phyloP scores from a whole-genome alignment of 306 rosid species.

The Cucumis cinereus region DNA sequence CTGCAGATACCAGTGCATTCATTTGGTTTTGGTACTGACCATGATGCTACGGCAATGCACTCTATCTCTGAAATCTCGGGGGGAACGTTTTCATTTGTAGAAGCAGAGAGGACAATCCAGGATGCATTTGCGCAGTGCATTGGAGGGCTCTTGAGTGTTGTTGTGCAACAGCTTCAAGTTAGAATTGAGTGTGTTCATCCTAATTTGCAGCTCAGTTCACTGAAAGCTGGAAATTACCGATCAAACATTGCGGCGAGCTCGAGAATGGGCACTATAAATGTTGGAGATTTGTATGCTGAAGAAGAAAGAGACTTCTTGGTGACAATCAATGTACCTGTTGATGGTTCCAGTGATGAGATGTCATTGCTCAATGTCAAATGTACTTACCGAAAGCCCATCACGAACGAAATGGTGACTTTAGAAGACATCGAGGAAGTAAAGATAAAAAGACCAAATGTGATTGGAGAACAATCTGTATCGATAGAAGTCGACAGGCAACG shows the following conservation, averaged over 20 bases:
- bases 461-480: background rate
- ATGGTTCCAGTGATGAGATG: background rate
- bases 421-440: constrained; percentile 5
- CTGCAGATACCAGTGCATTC: constrained; percentile 12
- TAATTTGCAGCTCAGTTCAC: constrained; percentile 2
- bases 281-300: constrained; percentile 16
- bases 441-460: background rate
- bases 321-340: constrained; percentile 1
- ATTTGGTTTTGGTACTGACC: constrained; percentile 12
- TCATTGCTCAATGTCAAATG: constrained; percentile 4
- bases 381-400: constrained; percentile 1
- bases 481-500: constrained; percentile 14
- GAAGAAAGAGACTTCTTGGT: constrained; percentile 15
- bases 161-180: constrained; percentile 7
- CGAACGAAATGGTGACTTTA: constrained; percentile 1
- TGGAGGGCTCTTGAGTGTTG: constrained; percentile 13
- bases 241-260: background rate
- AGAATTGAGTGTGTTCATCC: constrained; percentile 11
- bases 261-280: constrained; percentile 3
- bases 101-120: constrained; percentile 8
- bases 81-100: constrained; percentile 13
- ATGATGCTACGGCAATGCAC: constrained; percentile 12
- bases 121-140: constrained; percentile 15
- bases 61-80: constrained; percentile 13
- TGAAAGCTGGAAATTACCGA: constrained; percentile 11